These are phyloP conservation scores for Penicillium paneum DNA, from an alignment of 2,329 filamentous ascomycete species.

Conservation along the genomic window DNA sequence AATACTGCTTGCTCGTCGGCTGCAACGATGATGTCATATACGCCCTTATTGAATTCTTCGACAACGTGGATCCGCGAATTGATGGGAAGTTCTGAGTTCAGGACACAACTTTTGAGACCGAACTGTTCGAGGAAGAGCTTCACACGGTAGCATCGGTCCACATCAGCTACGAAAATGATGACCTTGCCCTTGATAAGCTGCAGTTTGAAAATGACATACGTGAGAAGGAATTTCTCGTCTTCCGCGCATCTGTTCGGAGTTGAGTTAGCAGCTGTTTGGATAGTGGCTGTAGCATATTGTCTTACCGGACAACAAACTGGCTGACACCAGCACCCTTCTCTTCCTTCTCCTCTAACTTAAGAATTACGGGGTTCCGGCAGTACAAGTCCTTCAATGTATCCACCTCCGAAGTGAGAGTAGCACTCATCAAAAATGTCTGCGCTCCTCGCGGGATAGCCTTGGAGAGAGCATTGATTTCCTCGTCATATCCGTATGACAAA, in stretches of 20 bases:
- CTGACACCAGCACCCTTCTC: slow-evolving; percentile 72
- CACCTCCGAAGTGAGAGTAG: slow-evolving; percentile 83
- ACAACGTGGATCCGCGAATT: slow-evolving; percentile 93
- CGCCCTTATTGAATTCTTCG: slow-evolving; percentile 92
- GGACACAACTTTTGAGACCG: slow-evolving; percentile 84
- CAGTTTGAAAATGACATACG: slow-evolving; percentile 93
- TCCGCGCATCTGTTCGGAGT: slow-evolving; percentile 66
- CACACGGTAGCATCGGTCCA: slow-evolving; percentile 84
- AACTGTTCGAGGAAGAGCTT: slow-evolving; percentile 98
- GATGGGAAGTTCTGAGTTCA: slow-evolving; percentile 92
- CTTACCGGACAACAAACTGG: slow-evolving; percentile 80
- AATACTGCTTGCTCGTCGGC: slow-evolving; percentile 87
- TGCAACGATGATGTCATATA: slow-evolving; percentile 98
- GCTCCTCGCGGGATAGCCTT: slow-evolving; percentile 76
- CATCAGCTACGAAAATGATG: slow-evolving; percentile 78
- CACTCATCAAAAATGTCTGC: slow-evolving; percentile 90
- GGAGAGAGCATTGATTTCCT: slow-evolving; percentile 78
- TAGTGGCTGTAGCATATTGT: background rate
- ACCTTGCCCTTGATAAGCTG: slow-evolving; percentile 91
- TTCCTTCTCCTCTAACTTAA: slow-evolving; percentile 81
- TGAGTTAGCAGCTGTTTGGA: slow-evolving; percentile 20
- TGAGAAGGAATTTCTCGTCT: slow-evolving; percentile 91
- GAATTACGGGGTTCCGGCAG: slow-evolving; percentile 71
- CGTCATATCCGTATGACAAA: slow-evolving; percentile 88
- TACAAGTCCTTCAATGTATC: slow-evolving; percentile 82